Base-by-base conservation (phyloP, 2,329 filamentous ascomycete species). In the Ceratocystis lukuohia region DNA sequence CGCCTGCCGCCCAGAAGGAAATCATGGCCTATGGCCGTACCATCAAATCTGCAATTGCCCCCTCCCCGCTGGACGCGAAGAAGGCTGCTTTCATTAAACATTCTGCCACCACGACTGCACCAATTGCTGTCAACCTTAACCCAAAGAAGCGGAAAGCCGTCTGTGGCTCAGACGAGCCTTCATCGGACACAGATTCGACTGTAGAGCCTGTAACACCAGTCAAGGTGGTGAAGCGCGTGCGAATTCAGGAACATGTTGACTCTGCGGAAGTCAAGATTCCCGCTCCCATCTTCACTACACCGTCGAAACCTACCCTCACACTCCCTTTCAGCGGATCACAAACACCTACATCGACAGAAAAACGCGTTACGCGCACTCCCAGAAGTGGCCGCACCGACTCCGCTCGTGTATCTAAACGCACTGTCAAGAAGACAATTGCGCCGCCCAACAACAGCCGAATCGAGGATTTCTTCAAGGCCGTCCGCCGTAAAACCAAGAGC, bases 131-230 rank as follows among this genome's bases (percentile, higher is more conserved):
- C 72, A 41, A 69, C 71, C 56, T 72, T 66, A 57, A 70, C 7
- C 72, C 75, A 15, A 74, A 72, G 69, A 77, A 79, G 70, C 72
- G 74, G 69, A 80, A 77, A 71, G 74, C 76, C 1, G 30, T 68
- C n/a, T 67, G 69, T 15, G 64, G 68, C 12, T 68, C 71, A 2
- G 70, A 71, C 22, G 70, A 72, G 62, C 73, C 76, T 33, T 70
- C 71, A 33, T 69, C 53, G 20, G 37, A 28, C 12, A 12, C 59
- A 20, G 37, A 28, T 4, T 7, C 59, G 8, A 28, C 53, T 15
- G 41, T 33, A 4, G 61, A 44, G 30, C 66, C 66, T 10, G 37
- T 61, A 6, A 68, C 66, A 6, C 66, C 64, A 2, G 53, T 63
- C 8, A 68, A 68, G 64, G 62, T 66, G 22, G 25, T 68, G 15